Base-by-base conservation (phyloP, 345 rosid genomes). In the Lenwebbia sp. region DNA sequence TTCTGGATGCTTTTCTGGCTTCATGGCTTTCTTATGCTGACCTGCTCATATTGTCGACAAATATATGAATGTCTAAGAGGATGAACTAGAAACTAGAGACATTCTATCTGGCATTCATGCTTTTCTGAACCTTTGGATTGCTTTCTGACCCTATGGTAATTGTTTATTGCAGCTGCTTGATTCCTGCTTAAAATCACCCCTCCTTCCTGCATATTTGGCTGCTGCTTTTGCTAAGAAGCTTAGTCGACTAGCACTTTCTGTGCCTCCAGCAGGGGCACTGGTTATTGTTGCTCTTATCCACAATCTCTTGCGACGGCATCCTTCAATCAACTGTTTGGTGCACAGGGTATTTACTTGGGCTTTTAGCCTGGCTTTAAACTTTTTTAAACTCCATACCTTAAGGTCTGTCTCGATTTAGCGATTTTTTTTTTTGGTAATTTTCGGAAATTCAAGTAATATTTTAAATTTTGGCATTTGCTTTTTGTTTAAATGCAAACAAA, bases 201-300 rank as follows among this genome's bases (percentile, higher is more conserved):
- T 97, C 92, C 99, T 96, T 91, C 99, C 98, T 65, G 99, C 96
- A 84, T 97, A 96, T 88, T 90, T 97, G 86, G 99, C 99, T 89
- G 98, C 99, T 92, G 93, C 98, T 65, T 97, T 96, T 90, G 92
- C 94, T 23, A 97, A 96, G 93, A 96, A 93, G 89, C 89, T 97
- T 89, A 95, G 99, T 90, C 93, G 98, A 85, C 86, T 97, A 89
- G 88, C 95, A 47, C 94, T 96, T 88, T 91, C 89, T 11, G 93
- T 92, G 54, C 96, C 99, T 83, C 98, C 99, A 33, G 92, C 99
- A 6, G 99, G 99, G 88, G 91, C 95, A 41, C 85, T 97, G 90
- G 93, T 94, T 90, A 91, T 96, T 56, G 91, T 93, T 19, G 99
- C 98, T 62, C 90, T 96, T 91, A 92, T 97, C 90, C 94, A 95